Percentiles rank a stretch among this genome's conserved stretches.
phyloP scores from a whole-genome alignment of 768 basidiomycete genomes.

The Panus rudis region DNA sequence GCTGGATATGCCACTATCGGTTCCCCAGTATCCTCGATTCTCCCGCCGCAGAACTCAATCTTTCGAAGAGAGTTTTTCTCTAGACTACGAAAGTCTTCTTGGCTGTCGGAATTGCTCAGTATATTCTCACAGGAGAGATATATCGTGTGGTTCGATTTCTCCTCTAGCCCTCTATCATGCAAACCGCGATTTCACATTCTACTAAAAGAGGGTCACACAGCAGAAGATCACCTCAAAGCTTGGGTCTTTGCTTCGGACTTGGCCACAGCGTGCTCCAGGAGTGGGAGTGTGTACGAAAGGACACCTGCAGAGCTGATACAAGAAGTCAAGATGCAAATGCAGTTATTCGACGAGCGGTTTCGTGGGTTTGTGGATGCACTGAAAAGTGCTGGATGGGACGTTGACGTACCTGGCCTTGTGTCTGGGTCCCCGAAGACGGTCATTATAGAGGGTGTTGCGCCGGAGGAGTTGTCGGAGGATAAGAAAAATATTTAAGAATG shows the following conservation, averaged over 20 bases:
- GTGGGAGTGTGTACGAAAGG: not conserved
- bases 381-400: conserved; percentile 15
- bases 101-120: conserved; percentile 26
- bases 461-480: too few species aligned
- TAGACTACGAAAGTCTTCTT: not conserved
- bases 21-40: conserved; percentile 33
- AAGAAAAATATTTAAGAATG: too few species aligned
- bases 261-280: conserved; percentile 1
- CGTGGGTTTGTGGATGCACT: conserved; percentile 13
- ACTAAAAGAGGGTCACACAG: conserved; percentile 43
- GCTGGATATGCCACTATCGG: conserved; percentile 48
- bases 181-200: conserved; percentile 33
- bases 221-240: conserved; percentile 46
- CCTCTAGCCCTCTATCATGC: not conserved
- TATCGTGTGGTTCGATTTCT: conserved; percentile 41
- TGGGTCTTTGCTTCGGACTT: conserved; percentile 35
- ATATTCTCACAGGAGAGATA: conserved; percentile 42
- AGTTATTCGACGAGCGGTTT: conserved; percentile 10
- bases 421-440: conserved; percentile 17
- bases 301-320: conserved; percentile 7
- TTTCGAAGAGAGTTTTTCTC: too few species aligned
- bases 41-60: conserved; percentile 9
- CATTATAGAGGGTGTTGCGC: conserved; percentile 5
- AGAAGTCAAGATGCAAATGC: conserved; percentile 8
- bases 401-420: conserved; percentile 19